A percentile compares a stretch with the other conserved stretches of the same genome.
Conservation (phyloP, 75 land plant species). For the Selaginella moellendorffii region DNA sequence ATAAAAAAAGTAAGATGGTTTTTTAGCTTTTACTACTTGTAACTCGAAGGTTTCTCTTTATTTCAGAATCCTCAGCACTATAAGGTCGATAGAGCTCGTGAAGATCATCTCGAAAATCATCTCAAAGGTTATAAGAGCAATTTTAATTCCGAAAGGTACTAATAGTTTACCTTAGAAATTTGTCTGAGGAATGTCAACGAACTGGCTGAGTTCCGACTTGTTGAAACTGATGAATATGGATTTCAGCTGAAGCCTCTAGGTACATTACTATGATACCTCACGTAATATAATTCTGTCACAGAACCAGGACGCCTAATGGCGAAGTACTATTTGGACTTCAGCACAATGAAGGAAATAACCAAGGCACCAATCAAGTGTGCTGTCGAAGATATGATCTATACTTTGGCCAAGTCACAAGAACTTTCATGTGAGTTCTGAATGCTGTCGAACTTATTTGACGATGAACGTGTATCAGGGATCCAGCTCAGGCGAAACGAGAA, state of each 20-base stretch:
- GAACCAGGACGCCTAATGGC: constrained; percentile 97
- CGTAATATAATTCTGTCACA: constrained; percentile 11
- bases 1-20: constrained; percentile 82
- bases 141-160: not conserved
- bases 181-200: constrained; percentile 82
- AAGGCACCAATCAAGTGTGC: constrained; percentile 40
- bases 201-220: constrained; percentile 56
- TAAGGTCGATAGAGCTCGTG: constrained; percentile 38
- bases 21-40: no score
- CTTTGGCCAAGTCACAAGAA: constrained; percentile 59
- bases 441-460: no score
- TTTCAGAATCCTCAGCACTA: constrained; percentile 83
- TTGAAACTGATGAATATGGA: constrained; percentile 88
- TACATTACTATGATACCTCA: constrained; percentile 10
- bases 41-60: not conserved
- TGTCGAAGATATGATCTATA: constrained; percentile 68
- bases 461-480: no score
- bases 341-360: constrained; percentile 81
- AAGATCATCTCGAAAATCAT: constrained; percentile 55
- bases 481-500: constrained; percentile 90
- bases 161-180: constrained; percentile 38
- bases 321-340: constrained; percentile 78
- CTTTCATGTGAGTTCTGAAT: constrained; percentile 63
- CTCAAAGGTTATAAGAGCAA: constrained; percentile 46
- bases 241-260: constrained; percentile 80